A percentile compares a stretch with the other conserved stretches of the same genome.
Conservation (phyloP, 345 rosid genomes). For the Salix purpurea region DNA sequence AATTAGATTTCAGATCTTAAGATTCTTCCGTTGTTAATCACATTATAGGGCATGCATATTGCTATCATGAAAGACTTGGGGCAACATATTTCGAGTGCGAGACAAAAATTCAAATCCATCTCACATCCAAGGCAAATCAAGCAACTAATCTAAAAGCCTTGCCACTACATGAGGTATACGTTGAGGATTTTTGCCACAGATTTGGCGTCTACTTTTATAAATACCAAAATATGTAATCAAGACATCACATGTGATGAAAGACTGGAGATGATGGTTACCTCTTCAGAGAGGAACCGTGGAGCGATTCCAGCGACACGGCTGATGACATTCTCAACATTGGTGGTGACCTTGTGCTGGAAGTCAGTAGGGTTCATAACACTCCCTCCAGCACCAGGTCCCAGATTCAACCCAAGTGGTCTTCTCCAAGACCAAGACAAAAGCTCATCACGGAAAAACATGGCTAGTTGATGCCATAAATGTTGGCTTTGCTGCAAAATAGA, state of each 20-base stretch:
- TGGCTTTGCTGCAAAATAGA: slow-evolving; percentile 65
- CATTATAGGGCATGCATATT: background rate
- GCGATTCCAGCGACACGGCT: slow-evolving; percentile 69
- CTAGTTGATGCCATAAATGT: slow-evolving; percentile 89
- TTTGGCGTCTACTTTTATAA: background rate
- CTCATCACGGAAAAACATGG: slow-evolving; percentile 98
- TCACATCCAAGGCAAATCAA: no score
- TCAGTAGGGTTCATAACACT: slow-evolving; percentile 64
- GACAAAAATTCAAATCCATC: no score
- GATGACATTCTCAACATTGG: slow-evolving; percentile 76
- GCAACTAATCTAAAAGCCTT: no score
- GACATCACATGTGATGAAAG: background rate
- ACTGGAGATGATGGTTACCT: slow-evolving; percentile 46
- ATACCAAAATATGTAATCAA: background rate
- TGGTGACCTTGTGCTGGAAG: slow-evolving; percentile 60
- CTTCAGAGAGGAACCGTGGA: slow-evolving; percentile 76
- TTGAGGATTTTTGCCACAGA: background rate
- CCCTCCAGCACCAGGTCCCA: slow-evolving; percentile 54
- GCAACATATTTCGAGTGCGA: background rate
- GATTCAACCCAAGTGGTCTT: slow-evolving; percentile 72
- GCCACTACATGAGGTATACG: no score
- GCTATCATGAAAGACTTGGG: background rate
- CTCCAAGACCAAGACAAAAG: slow-evolving; percentile 88
- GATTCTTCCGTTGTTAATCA: background rate
- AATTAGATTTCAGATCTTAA: background rate